Percentiles rank a stretch among this genome's conserved stretches.
These are phyloP conservation scores for Arachnomyces sp. DNA, from an alignment of 2,329 filamentous ascomycete genomes.

Conservation along the genomic window DNA sequence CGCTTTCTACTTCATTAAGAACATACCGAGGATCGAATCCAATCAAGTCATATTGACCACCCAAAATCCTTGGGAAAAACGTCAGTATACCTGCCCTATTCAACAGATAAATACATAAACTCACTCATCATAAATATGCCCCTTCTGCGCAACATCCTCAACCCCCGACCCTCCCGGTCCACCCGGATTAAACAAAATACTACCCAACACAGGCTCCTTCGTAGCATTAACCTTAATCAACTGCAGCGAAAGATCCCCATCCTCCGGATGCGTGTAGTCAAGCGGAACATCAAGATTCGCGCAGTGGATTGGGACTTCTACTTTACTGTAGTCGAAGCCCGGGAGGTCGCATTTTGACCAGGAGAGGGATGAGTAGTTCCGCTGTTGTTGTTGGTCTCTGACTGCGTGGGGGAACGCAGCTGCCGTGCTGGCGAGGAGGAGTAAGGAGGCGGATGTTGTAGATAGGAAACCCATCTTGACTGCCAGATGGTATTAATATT, in stretches of 20 bases:
- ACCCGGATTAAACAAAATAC: slow-evolving; percentile 29
- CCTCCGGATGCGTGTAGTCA: slow-evolving; percentile 28
- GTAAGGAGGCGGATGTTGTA: too few relatives aligned
- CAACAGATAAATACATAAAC: neutral
- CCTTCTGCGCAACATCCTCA: slow-evolving; percentile 4
- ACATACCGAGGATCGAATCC: slow-evolving; percentile 13
- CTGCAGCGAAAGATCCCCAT: slow-evolving; percentile 23
- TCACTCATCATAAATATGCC: slow-evolving; percentile 1
- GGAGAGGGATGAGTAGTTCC: too few relatives aligned
- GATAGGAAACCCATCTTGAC: too few relatives aligned
- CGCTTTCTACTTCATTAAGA: neutral
- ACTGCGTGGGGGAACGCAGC: too few relatives aligned
- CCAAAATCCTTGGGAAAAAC: slow-evolving; percentile 4
- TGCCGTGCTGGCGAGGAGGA: too few relatives aligned
- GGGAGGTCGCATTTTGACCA: too few relatives aligned
- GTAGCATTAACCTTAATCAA: slow-evolving; percentile 26
- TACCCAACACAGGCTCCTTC: slow-evolving; percentile 25
- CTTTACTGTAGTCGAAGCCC: too few relatives aligned
- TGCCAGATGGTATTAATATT: too few relatives aligned
- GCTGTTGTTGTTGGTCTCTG: too few relatives aligned
- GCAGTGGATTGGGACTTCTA: slow-evolving; percentile 16
- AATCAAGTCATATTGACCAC: slow-evolving; percentile 10
- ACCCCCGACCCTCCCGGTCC: slow-evolving; percentile 8
- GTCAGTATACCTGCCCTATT: neutral
- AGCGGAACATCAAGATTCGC: slow-evolving; percentile 32